Conservation (phyloP, 305 asterid genomes). For the Fraxinus nigra region DNA sequence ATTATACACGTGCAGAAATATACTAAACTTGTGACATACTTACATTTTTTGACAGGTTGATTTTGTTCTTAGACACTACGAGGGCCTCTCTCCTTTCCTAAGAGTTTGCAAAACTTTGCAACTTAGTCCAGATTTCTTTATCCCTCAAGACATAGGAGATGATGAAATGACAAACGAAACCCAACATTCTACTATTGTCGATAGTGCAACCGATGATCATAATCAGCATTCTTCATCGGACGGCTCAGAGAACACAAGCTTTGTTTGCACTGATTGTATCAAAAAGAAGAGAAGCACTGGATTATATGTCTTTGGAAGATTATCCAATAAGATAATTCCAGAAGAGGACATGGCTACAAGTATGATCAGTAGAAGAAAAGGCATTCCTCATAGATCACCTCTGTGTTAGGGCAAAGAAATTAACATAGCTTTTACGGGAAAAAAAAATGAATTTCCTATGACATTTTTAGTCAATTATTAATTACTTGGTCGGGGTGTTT, state of each 20-base stretch:
- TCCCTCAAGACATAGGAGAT: conserved; percentile 80
- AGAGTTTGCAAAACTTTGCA: conserved; percentile 72
- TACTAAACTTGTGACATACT: not conserved
- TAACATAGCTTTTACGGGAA: conserved; percentile 17
- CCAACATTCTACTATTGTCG: conserved; percentile 60
- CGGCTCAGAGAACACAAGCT: conserved; percentile 72
- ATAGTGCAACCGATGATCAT: conserved; percentile 45
- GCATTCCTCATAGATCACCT: conserved; percentile 94
- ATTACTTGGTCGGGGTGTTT: conserved; percentile 88
- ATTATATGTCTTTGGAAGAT: conserved; percentile 63
- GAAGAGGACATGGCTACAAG: conserved; percentile 82
- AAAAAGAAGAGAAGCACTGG: conserved; percentile 77
- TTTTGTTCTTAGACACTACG: conserved; percentile 64
- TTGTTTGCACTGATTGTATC: conserved; percentile 66
- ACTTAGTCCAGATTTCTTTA: conserved; percentile 84
- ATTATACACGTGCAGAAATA: not conserved
- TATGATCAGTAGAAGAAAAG: conserved; percentile 81
- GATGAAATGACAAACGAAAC: conserved; percentile 66
- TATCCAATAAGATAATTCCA: conserved; percentile 42
- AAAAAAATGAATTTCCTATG: conserved; percentile 35
- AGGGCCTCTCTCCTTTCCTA: conserved; percentile 66
- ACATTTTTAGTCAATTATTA: conserved; percentile 54
- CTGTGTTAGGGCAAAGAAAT: conserved; percentile 49
- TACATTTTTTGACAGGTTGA: conserved; percentile 55
- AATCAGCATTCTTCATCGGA: conserved; percentile 45